Conservation (phyloP, 176 grass and related monocot species). For the Secale cereale region DNA sequence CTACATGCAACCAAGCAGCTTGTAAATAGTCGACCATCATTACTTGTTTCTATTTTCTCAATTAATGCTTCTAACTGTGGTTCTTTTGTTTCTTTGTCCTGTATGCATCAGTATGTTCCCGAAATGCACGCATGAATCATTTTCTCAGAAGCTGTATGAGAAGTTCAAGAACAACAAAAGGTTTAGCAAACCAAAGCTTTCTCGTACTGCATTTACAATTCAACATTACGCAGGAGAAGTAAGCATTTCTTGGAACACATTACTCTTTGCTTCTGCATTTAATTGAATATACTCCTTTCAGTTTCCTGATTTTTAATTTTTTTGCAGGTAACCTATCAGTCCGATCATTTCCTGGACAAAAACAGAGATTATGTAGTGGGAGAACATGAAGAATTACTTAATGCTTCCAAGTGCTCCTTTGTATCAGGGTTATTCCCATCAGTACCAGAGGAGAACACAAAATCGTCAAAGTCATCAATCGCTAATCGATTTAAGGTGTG, state of each 20-base stretch:
- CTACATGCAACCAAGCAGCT: background rate
- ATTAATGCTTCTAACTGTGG: slow-evolving; percentile 9
- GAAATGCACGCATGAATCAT: slow-evolving; percentile 80
- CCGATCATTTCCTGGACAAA: slow-evolving; percentile 88
- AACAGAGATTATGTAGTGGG: slow-evolving; percentile 93
- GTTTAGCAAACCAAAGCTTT: slow-evolving; percentile 92
- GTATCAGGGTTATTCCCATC: slow-evolving; percentile 71
- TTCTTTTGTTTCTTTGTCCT: slow-evolving; percentile 27
- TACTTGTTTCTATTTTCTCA: slow-evolving; percentile 27
- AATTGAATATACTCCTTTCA: slow-evolving; percentile 22
- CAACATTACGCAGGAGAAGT: slow-evolving; percentile 89
- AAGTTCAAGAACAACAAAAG: slow-evolving; percentile 85
- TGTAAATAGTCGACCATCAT: slow-evolving; percentile 13
- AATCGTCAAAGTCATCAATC: slow-evolving; percentile 83
- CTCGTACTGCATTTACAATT: slow-evolving; percentile 81
- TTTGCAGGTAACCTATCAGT: slow-evolving; percentile 80
- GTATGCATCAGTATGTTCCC: slow-evolving; percentile 74
- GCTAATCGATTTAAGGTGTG: slow-evolving; percentile 78
- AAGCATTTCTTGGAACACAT: slow-evolving; percentile 34
- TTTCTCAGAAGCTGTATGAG: slow-evolving; percentile 64
- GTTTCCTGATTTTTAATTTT: slow-evolving; percentile 4
- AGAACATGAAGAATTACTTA: slow-evolving; percentile 83
- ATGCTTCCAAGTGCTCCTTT: slow-evolving; percentile 78
- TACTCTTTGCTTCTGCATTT: slow-evolving; percentile 14
- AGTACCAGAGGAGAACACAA: slow-evolving; percentile 66